Conservation (phyloP, 169 alveolate species). For the Plasmodium ovale region DNA sequence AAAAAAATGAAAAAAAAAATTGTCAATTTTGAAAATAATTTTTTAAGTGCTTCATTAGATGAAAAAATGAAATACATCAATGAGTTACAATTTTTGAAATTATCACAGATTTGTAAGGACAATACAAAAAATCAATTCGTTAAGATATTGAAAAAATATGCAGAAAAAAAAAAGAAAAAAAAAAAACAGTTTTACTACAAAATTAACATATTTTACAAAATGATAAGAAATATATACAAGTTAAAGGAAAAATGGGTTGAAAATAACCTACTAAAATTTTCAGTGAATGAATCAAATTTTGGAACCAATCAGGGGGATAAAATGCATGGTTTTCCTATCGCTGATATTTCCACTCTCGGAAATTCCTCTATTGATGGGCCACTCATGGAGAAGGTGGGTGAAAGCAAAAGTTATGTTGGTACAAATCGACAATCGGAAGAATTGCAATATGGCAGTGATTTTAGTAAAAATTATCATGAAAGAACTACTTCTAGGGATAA, state of each 20-base stretch:
- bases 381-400: no score
- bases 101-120: conserved; percentile 32
- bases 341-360: no score
- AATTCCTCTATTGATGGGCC: no score
- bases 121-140: conserved; percentile 14
- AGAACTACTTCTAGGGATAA: no score
- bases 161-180: conserved; percentile 32
- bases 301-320: no score
- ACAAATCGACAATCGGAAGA: no score
- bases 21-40: conserved; percentile 11
- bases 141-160: conserved; percentile 22
- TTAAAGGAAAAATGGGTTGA: conserved; percentile 52
- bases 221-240: conserved; percentile 1
- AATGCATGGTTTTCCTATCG: no score
- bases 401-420: no score
- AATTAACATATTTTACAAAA: conserved; percentile 1
- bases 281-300: not conserved
- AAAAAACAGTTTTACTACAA: conserved; percentile 26
- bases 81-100: conserved; percentile 33
- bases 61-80: conserved; percentile 43
- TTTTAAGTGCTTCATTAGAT: conserved; percentile 13
- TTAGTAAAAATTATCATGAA: no score
- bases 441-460: no score
- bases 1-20: conserved; percentile 24
- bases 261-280: conserved; percentile 31